Percentiles rank a stretch among this genome's conserved stretches.
Conservation (phyloP, 1,139 yeast species). For the Geotrichum phurueaensis region DNA sequence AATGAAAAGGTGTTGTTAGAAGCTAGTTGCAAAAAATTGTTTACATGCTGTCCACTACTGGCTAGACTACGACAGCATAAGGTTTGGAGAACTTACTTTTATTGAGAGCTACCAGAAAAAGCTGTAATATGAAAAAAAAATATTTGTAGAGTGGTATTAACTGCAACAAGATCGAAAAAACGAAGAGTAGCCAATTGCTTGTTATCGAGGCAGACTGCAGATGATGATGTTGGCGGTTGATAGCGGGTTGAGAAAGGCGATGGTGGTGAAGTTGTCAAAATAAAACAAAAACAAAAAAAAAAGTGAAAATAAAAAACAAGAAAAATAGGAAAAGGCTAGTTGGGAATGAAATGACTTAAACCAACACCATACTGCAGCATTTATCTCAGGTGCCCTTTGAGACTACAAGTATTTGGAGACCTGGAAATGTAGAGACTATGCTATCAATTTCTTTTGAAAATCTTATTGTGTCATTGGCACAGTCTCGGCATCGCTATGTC, state of each 20-base stretch:
- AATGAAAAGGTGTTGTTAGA: not conserved
- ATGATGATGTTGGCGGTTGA: too few species aligned
- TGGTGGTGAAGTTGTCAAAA: not conserved
- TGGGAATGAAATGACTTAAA: not conserved
- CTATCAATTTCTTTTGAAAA: too few species aligned
- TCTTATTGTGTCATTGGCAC: too few species aligned
- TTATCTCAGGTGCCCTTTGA: not conserved
- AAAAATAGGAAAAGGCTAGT: not conserved
- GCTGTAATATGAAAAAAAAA: not conserved
- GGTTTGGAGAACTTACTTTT: not conserved
- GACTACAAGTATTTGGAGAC: too few species aligned
- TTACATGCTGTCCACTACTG: not conserved
- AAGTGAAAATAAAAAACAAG: not conserved
- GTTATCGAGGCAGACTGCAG: not conserved
- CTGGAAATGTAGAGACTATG: too few species aligned
- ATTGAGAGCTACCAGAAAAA: not conserved
- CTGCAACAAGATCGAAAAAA: not conserved
- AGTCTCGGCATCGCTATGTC: too few species aligned
- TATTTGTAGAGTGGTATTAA: not conserved
- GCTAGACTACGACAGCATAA: not conserved
- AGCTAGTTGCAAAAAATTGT: not conserved
- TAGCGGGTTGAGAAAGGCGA: not conserved
- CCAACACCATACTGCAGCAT: not conserved
- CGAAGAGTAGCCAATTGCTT: not conserved
- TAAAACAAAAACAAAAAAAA: not conserved